These are phyloP conservation scores for Neoascochyta sp. DNA, from an alignment of 2,329 filamentous ascomycete genomes.

Conservation along the genomic window DNA sequence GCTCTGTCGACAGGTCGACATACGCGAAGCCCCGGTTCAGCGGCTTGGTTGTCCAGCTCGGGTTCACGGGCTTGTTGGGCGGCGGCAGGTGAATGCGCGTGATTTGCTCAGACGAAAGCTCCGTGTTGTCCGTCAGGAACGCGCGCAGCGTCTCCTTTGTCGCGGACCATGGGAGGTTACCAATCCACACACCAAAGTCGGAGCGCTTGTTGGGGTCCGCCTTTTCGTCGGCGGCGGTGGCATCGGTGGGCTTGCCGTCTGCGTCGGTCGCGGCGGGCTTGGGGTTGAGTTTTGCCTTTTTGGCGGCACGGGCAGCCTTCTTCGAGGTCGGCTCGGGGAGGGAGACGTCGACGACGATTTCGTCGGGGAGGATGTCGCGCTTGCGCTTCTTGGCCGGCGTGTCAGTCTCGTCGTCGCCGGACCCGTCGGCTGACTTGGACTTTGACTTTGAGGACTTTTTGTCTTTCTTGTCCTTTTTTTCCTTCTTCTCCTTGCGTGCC, in stretches of 20 bases:
- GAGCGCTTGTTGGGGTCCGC: conserved; percentile 55
- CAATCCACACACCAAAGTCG: conserved; percentile 88
- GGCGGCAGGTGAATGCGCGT: conserved; percentile 79
- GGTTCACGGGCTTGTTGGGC: conserved; percentile 37
- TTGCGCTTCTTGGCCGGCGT: conserved; percentile 46
- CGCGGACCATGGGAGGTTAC: conserved; percentile 82
- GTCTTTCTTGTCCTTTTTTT: conserved; percentile 26
- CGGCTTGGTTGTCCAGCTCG: conserved; percentile 47
- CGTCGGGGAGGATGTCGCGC: conserved; percentile 57
- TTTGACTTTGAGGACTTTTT: conserved; percentile 22
- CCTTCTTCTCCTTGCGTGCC: conserved; percentile 24
- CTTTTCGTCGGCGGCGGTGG: conserved; percentile 34
- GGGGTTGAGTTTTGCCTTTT: conserved; percentile 65
- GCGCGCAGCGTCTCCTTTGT: conserved; percentile 70
- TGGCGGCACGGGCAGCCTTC: conserved; percentile 82
- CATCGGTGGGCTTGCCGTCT: conserved; percentile 9
- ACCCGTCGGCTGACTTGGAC: conserved; percentile 11
- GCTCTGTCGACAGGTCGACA: conserved; percentile 73
- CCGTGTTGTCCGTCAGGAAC: conserved; percentile 71
- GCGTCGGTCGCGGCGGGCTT: conserved; percentile 12
- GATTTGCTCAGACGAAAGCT: conserved; percentile 61
- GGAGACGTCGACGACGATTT: conserved; percentile 82
- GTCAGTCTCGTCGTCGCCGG: conserved; percentile 13
- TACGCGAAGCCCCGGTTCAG: conserved; percentile 95
- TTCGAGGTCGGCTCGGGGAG: conserved; percentile 95